These are phyloP conservation scores for Sporothrix dimorphospora DNA, from an alignment of 2,329 filamentous ascomycete species.

Conservation along the genomic window DNA sequence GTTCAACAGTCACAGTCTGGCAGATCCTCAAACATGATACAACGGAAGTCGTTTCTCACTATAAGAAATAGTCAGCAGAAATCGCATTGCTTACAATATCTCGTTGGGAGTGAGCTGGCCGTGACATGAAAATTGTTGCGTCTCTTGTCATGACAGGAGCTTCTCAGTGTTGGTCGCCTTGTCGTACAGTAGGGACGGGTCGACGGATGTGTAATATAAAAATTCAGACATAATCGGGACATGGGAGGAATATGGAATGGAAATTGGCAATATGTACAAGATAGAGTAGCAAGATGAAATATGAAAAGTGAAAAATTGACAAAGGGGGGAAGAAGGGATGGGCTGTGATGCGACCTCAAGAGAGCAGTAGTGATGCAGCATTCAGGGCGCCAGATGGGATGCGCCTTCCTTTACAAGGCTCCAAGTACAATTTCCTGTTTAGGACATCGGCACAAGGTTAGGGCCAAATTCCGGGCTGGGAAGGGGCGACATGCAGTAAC, in stretches of 20 bases:
- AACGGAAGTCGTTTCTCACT: slow-evolving; percentile 4
- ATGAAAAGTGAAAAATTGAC: not conserved
- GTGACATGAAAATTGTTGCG: not conserved
- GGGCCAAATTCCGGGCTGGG: slow-evolving; percentile 2
- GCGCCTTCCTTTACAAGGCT: slow-evolving; percentile 12
- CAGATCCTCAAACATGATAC: slow-evolving; percentile 15
- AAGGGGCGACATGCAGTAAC: not conserved
- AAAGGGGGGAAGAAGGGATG: not conserved
- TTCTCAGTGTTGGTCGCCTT: not conserved
- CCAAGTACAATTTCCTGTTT: slow-evolving; percentile 7
- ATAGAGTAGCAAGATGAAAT: not conserved
- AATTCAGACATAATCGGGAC: not conserved
- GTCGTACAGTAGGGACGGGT: not conserved
- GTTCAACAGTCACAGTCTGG: not conserved
- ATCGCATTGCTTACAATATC: not conserved
- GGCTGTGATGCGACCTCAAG: not conserved
- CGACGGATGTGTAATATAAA: slow-evolving; percentile 8
- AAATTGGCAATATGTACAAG: not conserved
- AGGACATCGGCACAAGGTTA: not conserved
- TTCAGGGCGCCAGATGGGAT: not conserved
- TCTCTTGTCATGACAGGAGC: not conserved
- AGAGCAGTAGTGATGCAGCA: not conserved
- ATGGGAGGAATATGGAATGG: not conserved
- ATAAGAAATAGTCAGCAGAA: not conserved
- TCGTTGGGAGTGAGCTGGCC: not conserved